phyloP scores from a whole-genome alignment of 2,329 filamentous ascomycete genomes.

The Ophiosphaerella korrae region DNA sequence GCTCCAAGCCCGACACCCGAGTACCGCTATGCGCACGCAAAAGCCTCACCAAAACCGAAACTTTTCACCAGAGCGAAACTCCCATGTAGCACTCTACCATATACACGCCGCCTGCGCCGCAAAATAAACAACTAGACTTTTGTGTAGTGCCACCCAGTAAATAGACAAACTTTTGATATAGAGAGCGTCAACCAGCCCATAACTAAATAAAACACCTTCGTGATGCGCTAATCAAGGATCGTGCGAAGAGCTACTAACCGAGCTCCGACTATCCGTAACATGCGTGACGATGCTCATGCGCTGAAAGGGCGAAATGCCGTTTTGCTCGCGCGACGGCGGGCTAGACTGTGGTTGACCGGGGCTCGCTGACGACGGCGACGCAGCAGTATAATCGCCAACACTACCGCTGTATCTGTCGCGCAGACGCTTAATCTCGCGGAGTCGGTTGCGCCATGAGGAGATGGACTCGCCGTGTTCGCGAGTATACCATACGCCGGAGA shows the following conservation, averaged over 20 bases:
- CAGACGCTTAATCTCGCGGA: slow-evolving; percentile 82
- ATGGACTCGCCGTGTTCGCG: slow-evolving; percentile 79
- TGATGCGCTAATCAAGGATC: slow-evolving; percentile 21
- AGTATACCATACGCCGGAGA: slow-evolving; percentile 86
- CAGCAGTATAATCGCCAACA: slow-evolving; percentile 11
- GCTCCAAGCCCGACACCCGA: too few relatives aligned
- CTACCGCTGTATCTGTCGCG: slow-evolving; percentile 61
- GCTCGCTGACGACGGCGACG: slow-evolving; percentile 31
- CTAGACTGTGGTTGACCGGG: slow-evolving; percentile 29
- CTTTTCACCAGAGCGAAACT: not conserved
- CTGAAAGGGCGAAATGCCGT: slow-evolving; percentile 36
- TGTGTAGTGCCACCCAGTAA: not conserved
- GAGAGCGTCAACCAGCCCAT: too few relatives aligned
- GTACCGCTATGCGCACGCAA: too few relatives aligned
- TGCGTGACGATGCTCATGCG: slow-evolving; percentile 44
- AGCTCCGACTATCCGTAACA: slow-evolving; percentile 45
- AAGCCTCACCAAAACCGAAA: not conserved
- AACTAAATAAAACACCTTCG: too few relatives aligned
- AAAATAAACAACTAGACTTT: not conserved
- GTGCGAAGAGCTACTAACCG: slow-evolving; percentile 42
- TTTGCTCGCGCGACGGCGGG: slow-evolving; percentile 36
- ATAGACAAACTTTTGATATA: not conserved
- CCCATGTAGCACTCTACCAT: not conserved
- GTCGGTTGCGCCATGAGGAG: slow-evolving; percentile 85
- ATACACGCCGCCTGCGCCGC: not conserved